Base-by-base conservation (phyloP, 345 rosid species). In the Eucalyptus leucophloia region DNA sequence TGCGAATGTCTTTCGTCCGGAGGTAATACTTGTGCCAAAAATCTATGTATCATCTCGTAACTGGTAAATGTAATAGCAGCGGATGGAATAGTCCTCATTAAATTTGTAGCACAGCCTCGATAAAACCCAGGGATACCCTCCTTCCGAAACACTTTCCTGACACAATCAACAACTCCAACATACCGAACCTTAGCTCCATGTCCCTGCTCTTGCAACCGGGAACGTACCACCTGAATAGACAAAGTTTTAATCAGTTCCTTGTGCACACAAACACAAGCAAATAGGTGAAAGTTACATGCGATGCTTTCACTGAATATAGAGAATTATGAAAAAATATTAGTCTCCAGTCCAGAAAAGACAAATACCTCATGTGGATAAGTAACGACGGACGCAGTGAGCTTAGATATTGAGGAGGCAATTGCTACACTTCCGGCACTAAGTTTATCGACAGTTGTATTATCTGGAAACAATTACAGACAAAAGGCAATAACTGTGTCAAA, bases 181-280 rank as follows among this genome's bases (percentile, higher is more conserved):
- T 96, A 97, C 58, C 92, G 94, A 42, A 91, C 88, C 88, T 89
- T 94, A 7, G 96, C 92, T 80, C 89, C 91, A 65, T 92, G 96
- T 32, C 99, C 98, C 92, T 98, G 99, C 93, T 98, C 99, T 94
- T 98, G 99, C 89, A 98, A 98, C 92, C 97, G 95, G 30, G 99
- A 95, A 11, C 99, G 96, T 32, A 98, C 90, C 19, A 98, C 99
- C 97, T 96, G 93, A 40, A 24, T 37, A 51, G 54, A 69, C 37
- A 72, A 16, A 50, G 60, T 32, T 65, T 26, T 17, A n/a, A 86
- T 86, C 42, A 49, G 60, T 54, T 49, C 44, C 69, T 86, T 17
- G n/a, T 21, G 65, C 47, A 34, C 13, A 19, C 88, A 86, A 86
- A 32, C 88, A 50, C 42, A 54, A 19, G 69, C 62, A 50, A 12